Evolutionary conservation across 2,329 filamentous ascomycete genomes (phyloP), one percentile per base, ranked within the genome.

Genomic region (Hawksworthiomyces lignivorus): DNA sequence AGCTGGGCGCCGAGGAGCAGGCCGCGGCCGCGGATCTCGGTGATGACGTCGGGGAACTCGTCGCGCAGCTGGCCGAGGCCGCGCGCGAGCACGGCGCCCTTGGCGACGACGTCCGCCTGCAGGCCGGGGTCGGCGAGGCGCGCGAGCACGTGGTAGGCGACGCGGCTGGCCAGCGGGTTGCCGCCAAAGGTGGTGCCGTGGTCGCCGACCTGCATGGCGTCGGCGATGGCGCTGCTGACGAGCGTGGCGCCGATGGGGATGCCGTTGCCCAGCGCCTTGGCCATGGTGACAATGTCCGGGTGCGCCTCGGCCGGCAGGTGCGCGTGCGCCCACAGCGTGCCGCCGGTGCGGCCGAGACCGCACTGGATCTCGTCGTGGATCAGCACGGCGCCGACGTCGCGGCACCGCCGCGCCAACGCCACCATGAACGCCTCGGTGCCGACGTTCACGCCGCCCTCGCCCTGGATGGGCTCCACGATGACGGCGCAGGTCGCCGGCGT

Each of bases 301-400:
- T 98, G 92, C 2, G 88, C 87, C 50, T 85, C 81, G 52, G 73
- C 68, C 27, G 86, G 83, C 19, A 92, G 73, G 44, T 72, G 70
- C 10, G 72, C 73, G 58, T 98, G 90, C 0, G 92, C 92, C 92
- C 92, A 98, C 54, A 98, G 73, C 11, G 72, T 74, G 27, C 92
- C 48, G 31, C 51, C 92, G 1, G 92, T 97, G 39, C 92, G 82
- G 20, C 82, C 80, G 26, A 98, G 71, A 40, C 92, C 92, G 61
- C 88, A 96, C 65, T 98, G 92, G 49, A 98, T 98, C 70, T 98
- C 92, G 56, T 98, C 92, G 62, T 92, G 90, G 57, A 96, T 84
- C 44, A 98, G 69, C 4, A 97, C 78, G 2, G 90, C 89, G 39
- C 87, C 87, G 24, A 96, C 87, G 53, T 87, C 82, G 43, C 81